phyloP scores from a whole-genome alignment of 1,284 basidiomycete genomes.

The Puccinia coronata region DNA sequence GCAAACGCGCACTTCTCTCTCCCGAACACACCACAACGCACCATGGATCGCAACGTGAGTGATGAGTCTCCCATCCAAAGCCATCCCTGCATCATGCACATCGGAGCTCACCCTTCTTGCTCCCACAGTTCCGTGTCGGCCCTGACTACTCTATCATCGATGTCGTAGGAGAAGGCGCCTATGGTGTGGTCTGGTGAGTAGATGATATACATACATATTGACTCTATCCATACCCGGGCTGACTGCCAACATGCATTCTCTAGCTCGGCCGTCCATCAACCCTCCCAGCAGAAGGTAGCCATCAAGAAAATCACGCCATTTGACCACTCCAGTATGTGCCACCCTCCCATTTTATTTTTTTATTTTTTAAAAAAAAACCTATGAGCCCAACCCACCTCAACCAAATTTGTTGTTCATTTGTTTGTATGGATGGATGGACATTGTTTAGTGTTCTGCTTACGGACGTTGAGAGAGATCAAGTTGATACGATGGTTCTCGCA shows the following conservation, averaged over 20 bases:
- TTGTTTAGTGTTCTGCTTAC: constrained; percentile 84
- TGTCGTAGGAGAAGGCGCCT: constrained; percentile 83
- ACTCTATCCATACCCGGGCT: neutral
- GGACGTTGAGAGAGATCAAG: constrained; percentile 83
- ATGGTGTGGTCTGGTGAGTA: constrained; percentile 62
- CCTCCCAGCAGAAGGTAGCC: constrained; percentile 45
- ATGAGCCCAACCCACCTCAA: neutral
- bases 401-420: constrained; percentile 34
- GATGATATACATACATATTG: neutral
- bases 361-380: neutral
- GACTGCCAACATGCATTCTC: neutral
- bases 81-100: neutral
- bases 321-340: constrained; percentile 67
- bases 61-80: too few species aligned
- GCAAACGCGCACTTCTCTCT: too few species aligned
- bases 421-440: too few species aligned
- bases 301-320: constrained; percentile 71
- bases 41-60: neutral
- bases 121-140: constrained; percentile 44
- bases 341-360: too few species aligned
- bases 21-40: too few species aligned
- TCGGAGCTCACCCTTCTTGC: neutral
- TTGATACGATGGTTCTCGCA: constrained; percentile 61
- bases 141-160: constrained; percentile 63
- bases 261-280: constrained; percentile 46